A percentile compares a stretch with the other conserved stretches of the same genome.
phyloP scores from a whole-genome alignment of 768 basidiomycete genomes.

The Hortiboletus campestris region DNA sequence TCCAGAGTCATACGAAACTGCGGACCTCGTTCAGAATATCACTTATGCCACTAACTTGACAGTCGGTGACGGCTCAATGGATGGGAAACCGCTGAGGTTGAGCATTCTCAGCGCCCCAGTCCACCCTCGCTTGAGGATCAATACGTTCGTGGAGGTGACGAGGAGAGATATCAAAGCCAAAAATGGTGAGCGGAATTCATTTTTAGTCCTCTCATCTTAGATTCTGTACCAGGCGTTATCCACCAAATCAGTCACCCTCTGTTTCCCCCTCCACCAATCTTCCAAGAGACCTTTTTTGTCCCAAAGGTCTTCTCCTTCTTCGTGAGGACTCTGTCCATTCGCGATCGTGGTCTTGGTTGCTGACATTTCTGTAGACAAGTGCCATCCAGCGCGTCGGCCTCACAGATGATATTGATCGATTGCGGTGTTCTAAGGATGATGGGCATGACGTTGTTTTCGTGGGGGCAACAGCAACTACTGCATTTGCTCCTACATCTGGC shows the following conservation, averaged over 20 bases:
- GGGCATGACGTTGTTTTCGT: background rate
- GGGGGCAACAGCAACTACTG: constrained; percentile 5
- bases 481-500: constrained; percentile 3
- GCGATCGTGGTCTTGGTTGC: background rate
- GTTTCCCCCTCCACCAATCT: constrained; percentile 12
- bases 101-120: constrained; percentile 35
- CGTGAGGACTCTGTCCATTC: background rate
- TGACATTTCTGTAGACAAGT: constrained; percentile 8
- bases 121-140: constrained; percentile 33
- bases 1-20: constrained; percentile 41
- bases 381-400: constrained; percentile 13
- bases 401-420: constrained; percentile 5
- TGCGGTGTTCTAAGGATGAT: background rate
- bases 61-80: constrained; percentile 41
- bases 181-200: constrained; percentile 2
- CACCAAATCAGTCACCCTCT: constrained; percentile 14
- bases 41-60: constrained; percentile 51
- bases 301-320: constrained; percentile 14
- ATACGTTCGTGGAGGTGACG: constrained; percentile 7
- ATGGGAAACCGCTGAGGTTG: constrained; percentile 45
- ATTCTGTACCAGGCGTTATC: constrained; percentile 3
- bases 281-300: constrained; percentile 10
- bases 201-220: background rate
- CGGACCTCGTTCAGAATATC: constrained; percentile 48
- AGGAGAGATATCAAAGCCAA: constrained; percentile 6